Base-by-base conservation (phyloP, 2,329 filamentous ascomycete genomes). In the Xylariales sp. region DNA sequence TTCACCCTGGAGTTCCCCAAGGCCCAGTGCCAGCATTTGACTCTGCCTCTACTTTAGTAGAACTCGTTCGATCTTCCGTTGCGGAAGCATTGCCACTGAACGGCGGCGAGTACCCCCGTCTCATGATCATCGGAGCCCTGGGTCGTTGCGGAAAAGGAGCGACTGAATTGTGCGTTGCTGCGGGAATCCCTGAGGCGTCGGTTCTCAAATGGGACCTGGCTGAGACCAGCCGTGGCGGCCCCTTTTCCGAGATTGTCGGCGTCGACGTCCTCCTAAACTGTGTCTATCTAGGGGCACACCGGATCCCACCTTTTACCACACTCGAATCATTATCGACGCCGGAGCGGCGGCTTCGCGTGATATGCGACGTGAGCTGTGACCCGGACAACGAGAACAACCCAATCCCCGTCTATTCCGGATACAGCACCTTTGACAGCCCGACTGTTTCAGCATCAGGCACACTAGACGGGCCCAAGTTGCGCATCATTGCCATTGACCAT, bases 111-210 rank as follows among this genome's bases (percentile, higher is more conserved):
- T 54, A 23, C 5, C 65, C 65, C 39, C 50, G 49, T 30, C 12
- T 67, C 41, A 60, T 67, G 18, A 39, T 67, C 36, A 61, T 64
- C 28, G 65, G 65, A 18, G 65, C 65, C 8, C 60, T 64, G 14
- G 60, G 65, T 28, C 65, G 65, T 7, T 67, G 65, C 32, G 65
- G 65, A 12, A 56, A 53, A 14, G 65, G 65, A 3, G 65, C 65
- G 0, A 52, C 14, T 9, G 55, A 67, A 28, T 23, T 34, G 12
- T 57, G 49, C 50, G 16, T 32, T 23, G 34, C 41, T 45, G 49
- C 18, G 7, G 65, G 65, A 18, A 48, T 62, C 30, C 43, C 56
- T n/a, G 55, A 64, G 30, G 18, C 56, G 8, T 48, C 49, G 16
- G 39, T 68, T 32, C 60, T 68, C 30, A 46, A 36, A 48, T 61